These are phyloP conservation scores for Phytophthora citrophthora DNA, from an alignment of 352 stramenopile genomes.

Conservation along the genomic window DNA sequence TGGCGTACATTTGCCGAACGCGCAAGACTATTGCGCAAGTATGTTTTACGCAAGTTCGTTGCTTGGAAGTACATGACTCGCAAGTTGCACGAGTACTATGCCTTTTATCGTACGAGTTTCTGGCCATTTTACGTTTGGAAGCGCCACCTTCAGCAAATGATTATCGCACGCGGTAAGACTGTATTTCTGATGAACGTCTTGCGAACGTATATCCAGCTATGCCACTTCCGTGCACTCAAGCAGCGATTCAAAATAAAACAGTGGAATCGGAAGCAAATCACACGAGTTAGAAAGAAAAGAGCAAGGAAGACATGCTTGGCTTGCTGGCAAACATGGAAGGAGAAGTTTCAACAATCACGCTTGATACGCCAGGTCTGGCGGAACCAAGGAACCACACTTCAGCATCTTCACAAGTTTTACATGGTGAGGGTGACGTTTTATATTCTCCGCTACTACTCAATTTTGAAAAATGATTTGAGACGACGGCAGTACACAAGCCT, in stretches of 20 bases:
- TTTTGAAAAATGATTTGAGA: constrained; percentile 60
- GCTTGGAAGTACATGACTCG: constrained; percentile 65
- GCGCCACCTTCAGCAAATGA: constrained; percentile 68
- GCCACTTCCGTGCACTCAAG: constrained; percentile 60
- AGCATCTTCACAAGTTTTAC: constrained; percentile 63
- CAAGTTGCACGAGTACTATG: constrained; percentile 55
- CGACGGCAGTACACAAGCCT: constrained; percentile 47
- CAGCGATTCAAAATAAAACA: constrained; percentile 34
- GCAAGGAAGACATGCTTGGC: constrained; percentile 10
- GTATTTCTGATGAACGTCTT: constrained; percentile 62
- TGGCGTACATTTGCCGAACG: constrained; percentile 59
- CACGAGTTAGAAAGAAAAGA: constrained; percentile 35
- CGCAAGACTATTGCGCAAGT: constrained; percentile 36
- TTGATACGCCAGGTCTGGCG: constrained; percentile 49
- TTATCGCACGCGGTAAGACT: constrained; percentile 68
- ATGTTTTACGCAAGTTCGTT: constrained; percentile 67
- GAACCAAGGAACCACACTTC: constrained; percentile 59
- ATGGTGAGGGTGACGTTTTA: constrained; percentile 64
- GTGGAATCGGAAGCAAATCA: constrained; percentile 41
- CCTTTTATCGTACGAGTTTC: constrained; percentile 69
- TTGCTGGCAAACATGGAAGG: constrained; percentile 50
- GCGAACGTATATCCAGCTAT: constrained; percentile 62
- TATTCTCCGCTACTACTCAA: constrained; percentile 64
- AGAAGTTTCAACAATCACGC: constrained; percentile 16
- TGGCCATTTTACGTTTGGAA: constrained; percentile 89